Conservation (phyloP, 495 filamentous ascomycete genomes). For the Oidiodendron maius region DNA sequence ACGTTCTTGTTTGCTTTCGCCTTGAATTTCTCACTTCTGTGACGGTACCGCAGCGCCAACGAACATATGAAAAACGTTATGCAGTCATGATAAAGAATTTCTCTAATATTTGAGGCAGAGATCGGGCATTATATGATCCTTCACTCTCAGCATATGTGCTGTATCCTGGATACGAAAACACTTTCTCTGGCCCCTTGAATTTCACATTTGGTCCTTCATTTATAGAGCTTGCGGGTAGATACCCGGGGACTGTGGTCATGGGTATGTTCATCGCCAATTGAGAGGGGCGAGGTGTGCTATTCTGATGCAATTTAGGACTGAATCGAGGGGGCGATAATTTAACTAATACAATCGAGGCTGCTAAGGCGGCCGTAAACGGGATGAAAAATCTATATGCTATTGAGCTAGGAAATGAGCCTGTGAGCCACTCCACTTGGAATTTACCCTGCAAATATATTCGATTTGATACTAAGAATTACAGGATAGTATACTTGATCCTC, state of each 20-base stretch:
- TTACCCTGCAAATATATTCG: slow-evolving; percentile 17
- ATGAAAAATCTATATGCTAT: slow-evolving; percentile 49
- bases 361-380: slow-evolving; percentile 35
- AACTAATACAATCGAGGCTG: slow-evolving; percentile 49
- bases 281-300: background rate
- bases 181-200: too few species aligned
- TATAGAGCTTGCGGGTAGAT: slow-evolving; percentile 43
- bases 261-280: slow-evolving; percentile 1
- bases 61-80: too few species aligned
- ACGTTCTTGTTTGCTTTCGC: background rate
- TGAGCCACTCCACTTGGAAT: slow-evolving; percentile 10
- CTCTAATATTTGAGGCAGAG: too few species aligned
- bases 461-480: too few species aligned
- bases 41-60: too few species aligned
- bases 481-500: too few species aligned
- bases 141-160: slow-evolving; percentile 42
- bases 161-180: slow-evolving; percentile 49
- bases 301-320: slow-evolving; percentile 30
- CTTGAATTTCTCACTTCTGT: background rate
- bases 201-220: slow-evolving; percentile 54
- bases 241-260: slow-evolving; percentile 46
- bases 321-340: slow-evolving; percentile 53
- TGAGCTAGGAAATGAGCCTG: slow-evolving; percentile 57
- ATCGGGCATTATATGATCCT: slow-evolving; percentile 49
- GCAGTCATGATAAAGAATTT: too few species aligned